Conservation (phyloP, 2,329 filamentous ascomycete species). For the Scorias spongiosa region DNA sequence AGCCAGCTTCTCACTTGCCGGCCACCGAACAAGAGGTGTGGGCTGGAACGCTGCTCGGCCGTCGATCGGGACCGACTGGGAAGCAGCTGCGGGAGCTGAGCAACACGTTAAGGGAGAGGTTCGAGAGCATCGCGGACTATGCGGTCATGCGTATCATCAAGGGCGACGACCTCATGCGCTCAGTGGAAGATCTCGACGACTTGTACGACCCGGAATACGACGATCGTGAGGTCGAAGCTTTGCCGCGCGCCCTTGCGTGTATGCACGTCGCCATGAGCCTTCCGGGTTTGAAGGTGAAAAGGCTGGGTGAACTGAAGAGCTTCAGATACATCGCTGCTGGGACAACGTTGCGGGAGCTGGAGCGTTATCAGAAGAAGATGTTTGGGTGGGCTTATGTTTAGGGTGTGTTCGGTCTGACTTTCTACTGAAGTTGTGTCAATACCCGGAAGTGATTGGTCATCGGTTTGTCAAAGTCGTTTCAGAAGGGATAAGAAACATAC, state of each 20-base stretch:
- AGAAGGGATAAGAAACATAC: too few species aligned
- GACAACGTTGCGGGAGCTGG: slow-evolving; percentile 35
- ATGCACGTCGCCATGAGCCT: slow-evolving; percentile 28
- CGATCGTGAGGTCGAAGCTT: slow-evolving; percentile 24
- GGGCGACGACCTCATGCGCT: slow-evolving; percentile 15
- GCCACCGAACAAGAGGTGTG: slow-evolving; percentile 42
- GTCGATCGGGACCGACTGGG: slow-evolving; percentile 21
- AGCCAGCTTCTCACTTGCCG: slow-evolving; percentile 24
- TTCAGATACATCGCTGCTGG: slow-evolving; percentile 39
- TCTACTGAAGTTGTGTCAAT: too few species aligned
- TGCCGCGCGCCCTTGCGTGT: slow-evolving; percentile 37
- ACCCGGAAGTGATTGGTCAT: too few species aligned
- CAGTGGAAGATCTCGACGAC: slow-evolving; percentile 10
- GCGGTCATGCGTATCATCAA: slow-evolving; percentile 30
- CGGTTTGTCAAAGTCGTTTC: too few species aligned
- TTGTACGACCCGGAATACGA: slow-evolving; percentile 3
- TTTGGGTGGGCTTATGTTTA: background rate
- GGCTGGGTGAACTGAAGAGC: slow-evolving; percentile 27
- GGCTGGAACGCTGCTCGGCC: slow-evolving; percentile 41
- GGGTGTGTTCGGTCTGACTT: too few species aligned
- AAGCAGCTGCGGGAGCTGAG: slow-evolving; percentile 21
- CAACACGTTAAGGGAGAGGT: slow-evolving; percentile 25
- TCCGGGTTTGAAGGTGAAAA: slow-evolving; percentile 15
- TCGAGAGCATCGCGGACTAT: slow-evolving; percentile 26
- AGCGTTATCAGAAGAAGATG: slow-evolving; percentile 10